A percentile compares a stretch with the other conserved stretches of the same genome.
phyloP scores from a whole-genome alignment of 208 protist species.

The Balamuthia mandrillaris region DNA sequence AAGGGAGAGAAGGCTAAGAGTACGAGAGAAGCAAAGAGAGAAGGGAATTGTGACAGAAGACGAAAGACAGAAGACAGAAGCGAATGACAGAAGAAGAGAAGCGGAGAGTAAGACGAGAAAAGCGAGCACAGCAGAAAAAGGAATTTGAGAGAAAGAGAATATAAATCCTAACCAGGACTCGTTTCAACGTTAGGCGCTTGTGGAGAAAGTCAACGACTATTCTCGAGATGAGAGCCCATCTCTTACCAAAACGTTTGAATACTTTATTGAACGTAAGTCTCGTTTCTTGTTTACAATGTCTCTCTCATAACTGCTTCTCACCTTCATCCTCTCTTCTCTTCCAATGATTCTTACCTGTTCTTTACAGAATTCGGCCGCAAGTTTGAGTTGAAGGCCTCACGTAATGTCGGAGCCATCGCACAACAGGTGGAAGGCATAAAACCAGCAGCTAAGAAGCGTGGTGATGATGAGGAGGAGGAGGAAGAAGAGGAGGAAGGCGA shows the following conservation, averaged over 20 bases:
- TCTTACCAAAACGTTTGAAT: neutral
- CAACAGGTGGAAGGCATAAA: neutral
- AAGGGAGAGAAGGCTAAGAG: too few relatives aligned
- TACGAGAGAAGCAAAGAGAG: too few relatives aligned
- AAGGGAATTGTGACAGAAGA: too few relatives aligned
- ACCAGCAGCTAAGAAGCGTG: too few relatives aligned
- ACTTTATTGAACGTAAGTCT: neutral
- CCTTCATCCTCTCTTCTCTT: neutral
- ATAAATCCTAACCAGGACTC: neutral
- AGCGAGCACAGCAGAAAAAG: too few relatives aligned
- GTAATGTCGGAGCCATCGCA: neutral
- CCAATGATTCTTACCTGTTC: neutral
- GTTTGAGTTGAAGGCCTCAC: neutral
- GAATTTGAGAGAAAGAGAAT: neutral
- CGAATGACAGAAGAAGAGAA: too few relatives aligned
- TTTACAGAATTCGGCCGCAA: neutral
- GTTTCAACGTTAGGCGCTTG: neutral
- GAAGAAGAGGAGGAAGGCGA: neutral
- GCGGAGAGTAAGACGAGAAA: too few relatives aligned
- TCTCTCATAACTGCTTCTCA: too few relatives aligned
- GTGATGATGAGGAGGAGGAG: neutral
- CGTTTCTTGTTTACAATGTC: too few relatives aligned
- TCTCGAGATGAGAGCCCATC: neutral
- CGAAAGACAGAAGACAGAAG: too few relatives aligned
- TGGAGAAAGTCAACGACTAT: constrained; percentile 12